phyloP scores from a whole-genome alignment of 2,329 filamentous ascomycete species.

The Ophiostoma triangulosporum region DNA sequence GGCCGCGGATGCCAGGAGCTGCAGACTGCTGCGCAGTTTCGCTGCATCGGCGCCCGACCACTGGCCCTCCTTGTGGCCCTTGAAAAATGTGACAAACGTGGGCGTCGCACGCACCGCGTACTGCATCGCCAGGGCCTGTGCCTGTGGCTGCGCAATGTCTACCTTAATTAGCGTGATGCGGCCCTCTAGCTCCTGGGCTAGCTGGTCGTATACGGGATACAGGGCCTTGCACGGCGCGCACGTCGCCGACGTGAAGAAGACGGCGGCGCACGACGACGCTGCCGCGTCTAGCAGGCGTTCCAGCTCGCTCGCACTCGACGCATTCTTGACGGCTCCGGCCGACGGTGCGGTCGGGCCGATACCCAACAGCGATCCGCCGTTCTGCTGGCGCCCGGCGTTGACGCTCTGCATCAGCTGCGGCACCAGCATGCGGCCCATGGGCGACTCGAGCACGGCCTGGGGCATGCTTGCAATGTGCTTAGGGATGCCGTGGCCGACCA shows the following conservation, averaged over 20 bases:
- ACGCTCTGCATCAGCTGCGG: conserved; percentile 49
- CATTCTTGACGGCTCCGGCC: background rate
- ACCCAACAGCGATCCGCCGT: conserved; percentile 35
- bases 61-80: conserved; percentile 59
- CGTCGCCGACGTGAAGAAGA: conserved; percentile 87
- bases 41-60: conserved; percentile 68
- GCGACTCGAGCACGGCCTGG: conserved; percentile 69
- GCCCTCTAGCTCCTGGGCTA: conserved; percentile 58
- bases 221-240: conserved; percentile 74
- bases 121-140: conserved; percentile 47
- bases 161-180: conserved; percentile 68
- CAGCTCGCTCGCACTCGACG: conserved; percentile 30
- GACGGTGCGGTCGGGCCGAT: conserved; percentile 24
- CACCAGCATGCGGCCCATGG: conserved; percentile 76
- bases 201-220: conserved; percentile 68
- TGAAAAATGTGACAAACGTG: conserved; percentile 76
- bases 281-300: conserved; percentile 47
- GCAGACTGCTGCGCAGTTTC: conserved; percentile 56
- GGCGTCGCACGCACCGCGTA: conserved; percentile 67
- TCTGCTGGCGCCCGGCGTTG: conserved; percentile 31
- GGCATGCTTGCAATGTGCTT: conserved; percentile 76
- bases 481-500: conserved; percentile 80
- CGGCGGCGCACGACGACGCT: conserved; percentile 54
- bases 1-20: conserved; percentile 61
- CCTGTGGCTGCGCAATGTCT: conserved; percentile 48